phyloP scores from a whole-genome alignment of 768 basidiomycete genomes.

The Floccularia luteovirens region DNA sequence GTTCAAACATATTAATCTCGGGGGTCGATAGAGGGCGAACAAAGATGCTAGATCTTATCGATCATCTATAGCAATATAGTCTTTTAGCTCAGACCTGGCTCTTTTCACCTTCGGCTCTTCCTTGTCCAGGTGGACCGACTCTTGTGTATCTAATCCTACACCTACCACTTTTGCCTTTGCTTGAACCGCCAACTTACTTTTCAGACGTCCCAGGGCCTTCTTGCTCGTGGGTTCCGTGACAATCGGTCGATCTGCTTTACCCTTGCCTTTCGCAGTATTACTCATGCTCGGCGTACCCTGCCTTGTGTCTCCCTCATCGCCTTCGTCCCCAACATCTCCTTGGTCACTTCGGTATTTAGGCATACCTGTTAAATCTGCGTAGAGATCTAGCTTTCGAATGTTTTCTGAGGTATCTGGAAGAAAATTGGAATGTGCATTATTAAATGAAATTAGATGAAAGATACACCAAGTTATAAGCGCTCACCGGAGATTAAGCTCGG shows the following conservation, averaged over 20 bases:
- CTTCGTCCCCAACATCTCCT: slow-evolving; percentile 4
- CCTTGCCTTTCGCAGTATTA: slow-evolving; percentile 8
- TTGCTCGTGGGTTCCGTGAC: slow-evolving; percentile 27
- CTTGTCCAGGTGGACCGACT: slow-evolving; percentile 9
- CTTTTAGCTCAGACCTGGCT: slow-evolving; percentile 20
- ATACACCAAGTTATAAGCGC: slow-evolving; percentile 1
- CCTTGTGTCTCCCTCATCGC: slow-evolving; percentile 3
- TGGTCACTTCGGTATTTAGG: slow-evolving; percentile 52
- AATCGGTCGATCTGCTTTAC: slow-evolving; percentile 10
- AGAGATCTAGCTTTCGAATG: slow-evolving; percentile 50
- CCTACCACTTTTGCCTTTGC: slow-evolving; percentile 21
- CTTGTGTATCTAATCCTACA: slow-evolving; percentile 5
- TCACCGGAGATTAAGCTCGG: slow-evolving; percentile 37
- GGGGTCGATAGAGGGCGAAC: too few relatives aligned
- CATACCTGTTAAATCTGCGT: slow-evolving; percentile 44
- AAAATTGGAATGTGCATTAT: slow-evolving; percentile 1
- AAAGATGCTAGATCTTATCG: slow-evolving; percentile 12
- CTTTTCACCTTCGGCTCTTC: slow-evolving; percentile 28
- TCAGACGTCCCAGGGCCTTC: slow-evolving; percentile 41
- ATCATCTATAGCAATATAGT: slow-evolving; percentile 1
- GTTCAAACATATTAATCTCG: too few relatives aligned
- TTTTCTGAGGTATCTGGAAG: slow-evolving; percentile 38
- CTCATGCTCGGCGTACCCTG: too few relatives aligned
- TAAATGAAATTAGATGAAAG: neutral
- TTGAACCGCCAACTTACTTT: slow-evolving; percentile 38